Base-by-base conservation (phyloP, 2,329 filamentous ascomycete species). In the Nothophoma quercina region DNA sequence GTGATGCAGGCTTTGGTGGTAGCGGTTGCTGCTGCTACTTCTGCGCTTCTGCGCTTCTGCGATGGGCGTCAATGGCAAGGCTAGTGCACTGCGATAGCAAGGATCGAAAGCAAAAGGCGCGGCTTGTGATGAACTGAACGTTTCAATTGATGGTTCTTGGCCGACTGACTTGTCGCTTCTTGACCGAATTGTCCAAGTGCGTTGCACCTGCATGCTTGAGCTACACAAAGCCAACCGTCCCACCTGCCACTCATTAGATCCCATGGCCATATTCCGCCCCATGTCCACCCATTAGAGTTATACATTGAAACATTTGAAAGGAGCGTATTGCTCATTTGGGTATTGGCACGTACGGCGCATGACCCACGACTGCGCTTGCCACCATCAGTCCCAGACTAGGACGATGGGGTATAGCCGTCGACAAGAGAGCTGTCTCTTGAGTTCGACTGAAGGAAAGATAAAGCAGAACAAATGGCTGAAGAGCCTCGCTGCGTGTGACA, bases 331-430 rank as follows among this genome's bases (percentile, higher is more conserved):
- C 50, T 53, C 50, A 3, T 38, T 43, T 51, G 56, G 59, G 56
- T 51, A 49, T 38, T 10, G 29, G 48, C 50, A 41, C 34, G 32
- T n/a, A 2, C 28, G 45, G 39, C 51, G 26, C 23, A 47, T 52
- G 52, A 60, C 64, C 64, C 57, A 55, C 58, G 62, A 68, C 64
- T 69, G 64, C 66, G 66, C 66, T 68, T 67, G 60, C 64, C 64
- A 43, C 52, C 40, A 64, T 56, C 46, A 58, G 45, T 59, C 58
- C 59, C 39, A 60, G 58, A 64, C 54, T 47, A 51, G 60, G 51
- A 64, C 44, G 47, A 64, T 53, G 48, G 51, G 65, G 64, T 69
- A 62, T 69, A 69, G 66, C 66, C 66, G 66, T 59, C 66, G 59
- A 71, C 60, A 72, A 66, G 61, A 63, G 63, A 61, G 57, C 63